Evolutionary conservation across 768 basidiomycete genomes (phyloP), one percentile per base, ranked within the genome.

Genomic region (Lentinula guzmanii): DNA sequence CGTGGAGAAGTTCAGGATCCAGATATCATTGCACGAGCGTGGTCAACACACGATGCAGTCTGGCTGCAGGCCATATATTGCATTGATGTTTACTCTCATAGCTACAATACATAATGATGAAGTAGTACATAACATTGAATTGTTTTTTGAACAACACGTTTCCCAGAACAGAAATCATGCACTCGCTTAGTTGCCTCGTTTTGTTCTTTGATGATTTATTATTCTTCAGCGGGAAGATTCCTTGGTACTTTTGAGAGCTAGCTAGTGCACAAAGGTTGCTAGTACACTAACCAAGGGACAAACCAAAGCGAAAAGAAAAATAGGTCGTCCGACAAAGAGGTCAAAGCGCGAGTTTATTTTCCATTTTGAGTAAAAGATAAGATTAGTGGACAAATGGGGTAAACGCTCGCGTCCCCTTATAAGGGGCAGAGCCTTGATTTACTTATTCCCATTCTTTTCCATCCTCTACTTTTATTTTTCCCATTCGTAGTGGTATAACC

Each of bases 401-500:
- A 15, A 56, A 13, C 33, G 18, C 18, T 53, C 31, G 33, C 31
- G 24, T 53, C 51, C 33, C 41, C 24, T 42, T 56, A 56, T 43
- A 56, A 56, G 37, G 39, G 18, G 18, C 11, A 18, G 9, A 43
- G 31, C 3, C 33, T 7, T 31, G 35, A 46, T 48, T 4, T 48
- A 18, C 13, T 50, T 28, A 28, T 28, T 34, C 28, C 16, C n/a
- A 16, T n/a, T 31, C 33, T 42, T 42, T 58, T 59, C n/a, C 46
- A n/a, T 35, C 33, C 21, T 33, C 34, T n/a, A 18, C 48, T n/a
- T 28, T 37, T 56, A 28, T 35, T 53, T 39, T 35, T 53, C 15
- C 24, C 43, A n/a, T 35, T n/a, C 58, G 58, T 59, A 59, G 58
- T 45, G 58, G 58, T 59, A 51, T 28, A n/a, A 35, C 58, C 58